Conservation (phyloP, 148 eudicot species). For the Chenopodium suecicum region DNA sequence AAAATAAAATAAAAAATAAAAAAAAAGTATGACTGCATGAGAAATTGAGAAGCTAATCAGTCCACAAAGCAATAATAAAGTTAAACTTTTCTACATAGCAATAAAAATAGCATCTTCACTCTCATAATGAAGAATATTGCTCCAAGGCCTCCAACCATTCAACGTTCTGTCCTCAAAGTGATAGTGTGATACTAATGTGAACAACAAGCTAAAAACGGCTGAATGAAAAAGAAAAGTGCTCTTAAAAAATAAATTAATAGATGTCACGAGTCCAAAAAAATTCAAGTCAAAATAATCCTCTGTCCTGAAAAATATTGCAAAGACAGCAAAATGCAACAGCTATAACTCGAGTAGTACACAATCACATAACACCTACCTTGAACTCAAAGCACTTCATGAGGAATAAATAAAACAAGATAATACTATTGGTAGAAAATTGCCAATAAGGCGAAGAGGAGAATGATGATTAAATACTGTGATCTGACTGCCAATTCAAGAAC, state of each 20-base stretch:
- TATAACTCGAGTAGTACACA: background rate
- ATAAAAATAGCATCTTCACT: background rate
- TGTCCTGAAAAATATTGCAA: background rate
- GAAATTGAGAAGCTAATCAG: no score
- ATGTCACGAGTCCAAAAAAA: background rate
- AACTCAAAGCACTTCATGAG: no score
- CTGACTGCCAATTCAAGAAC: conserved; percentile 26
- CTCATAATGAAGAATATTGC: background rate
- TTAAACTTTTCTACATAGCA: background rate
- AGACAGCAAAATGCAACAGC: background rate
- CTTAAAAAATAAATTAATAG: background rate
- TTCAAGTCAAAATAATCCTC: background rate
- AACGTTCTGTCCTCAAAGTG: background rate
- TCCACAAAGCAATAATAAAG: background rate
- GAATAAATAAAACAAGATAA: no score
- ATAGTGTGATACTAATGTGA: background rate
- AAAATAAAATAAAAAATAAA: no score
- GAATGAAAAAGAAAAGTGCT: background rate
- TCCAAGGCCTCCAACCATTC: background rate
- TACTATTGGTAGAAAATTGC: background rate
- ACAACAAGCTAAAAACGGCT: background rate
- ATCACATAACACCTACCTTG: no score
- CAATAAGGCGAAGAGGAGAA: background rate
- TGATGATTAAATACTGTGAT: background rate
- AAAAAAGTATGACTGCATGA: background rate